Conservation (phyloP, 805 yeast genomes). For the Teunomyces barrocoloradensis region DNA sequence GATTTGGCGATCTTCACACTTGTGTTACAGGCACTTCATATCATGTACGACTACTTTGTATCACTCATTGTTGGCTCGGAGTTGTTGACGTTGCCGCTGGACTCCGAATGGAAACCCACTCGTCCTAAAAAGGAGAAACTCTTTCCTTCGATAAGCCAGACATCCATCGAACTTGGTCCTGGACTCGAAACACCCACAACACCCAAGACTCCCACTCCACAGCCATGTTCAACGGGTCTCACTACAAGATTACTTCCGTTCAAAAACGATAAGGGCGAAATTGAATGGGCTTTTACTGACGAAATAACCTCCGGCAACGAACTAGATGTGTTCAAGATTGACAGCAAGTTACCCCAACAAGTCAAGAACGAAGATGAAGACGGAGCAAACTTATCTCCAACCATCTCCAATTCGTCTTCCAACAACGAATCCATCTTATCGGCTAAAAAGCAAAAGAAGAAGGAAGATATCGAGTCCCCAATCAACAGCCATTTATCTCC, state of each 20-base stretch:
- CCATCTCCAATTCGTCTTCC: conserved; percentile 33
- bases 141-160: conserved; percentile 11
- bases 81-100: neutral
- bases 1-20: neutral
- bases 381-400: conserved; percentile 29
- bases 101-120: neutral
- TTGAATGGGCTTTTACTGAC: conserved; percentile 56
- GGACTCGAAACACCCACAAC: neutral
- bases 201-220: conserved; percentile 3
- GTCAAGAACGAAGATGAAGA: conserved; percentile 1
- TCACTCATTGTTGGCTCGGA: conserved; percentile 1
- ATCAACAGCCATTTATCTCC: conserved; percentile 30
- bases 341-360: conserved; percentile 1
- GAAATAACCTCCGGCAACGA: conserved; percentile 26
- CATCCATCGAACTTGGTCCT: conserved; percentile 1
- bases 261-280: conserved; percentile 51
- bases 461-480: conserved; percentile 22
- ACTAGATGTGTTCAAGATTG: conserved; percentile 26
- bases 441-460: conserved; percentile 12
- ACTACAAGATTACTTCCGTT: conserved; percentile 51
- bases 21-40: neutral
- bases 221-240: conserved; percentile 49
- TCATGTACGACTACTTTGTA: neutral
- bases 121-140: neutral
- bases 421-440: conserved; percentile 30